Evolutionary conservation across 352 stramenopile genomes (phyloP), one percentile per base, ranked within the genome.

Genomic region (Stephanocyclus meneghinianus): DNA sequence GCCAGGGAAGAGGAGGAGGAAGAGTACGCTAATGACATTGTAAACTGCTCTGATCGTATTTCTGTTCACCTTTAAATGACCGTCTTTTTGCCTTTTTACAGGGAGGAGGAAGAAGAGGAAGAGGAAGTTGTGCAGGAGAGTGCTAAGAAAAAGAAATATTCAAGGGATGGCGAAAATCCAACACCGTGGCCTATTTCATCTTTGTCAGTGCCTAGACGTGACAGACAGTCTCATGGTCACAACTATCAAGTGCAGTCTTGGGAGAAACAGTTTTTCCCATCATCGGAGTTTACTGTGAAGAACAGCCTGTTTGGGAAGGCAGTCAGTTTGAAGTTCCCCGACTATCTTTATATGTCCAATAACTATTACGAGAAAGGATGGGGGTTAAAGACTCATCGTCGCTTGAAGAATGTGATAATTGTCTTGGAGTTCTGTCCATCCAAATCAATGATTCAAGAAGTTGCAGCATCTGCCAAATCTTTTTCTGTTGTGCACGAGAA

Each of bases 371-470:
- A 96, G 30, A 89, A 91, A 51, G 76, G 81, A 45, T 97, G 94
- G 94, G 91, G 88, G 29, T 76, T 95, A 7, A 95, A 95, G 74
- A 96, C 92, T 18, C 92, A 95, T 81, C 84, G 94, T n/a, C 90
- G 95, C 26, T 80, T 98, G 48, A 97, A 97, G 83, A 98, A 98
- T 89, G 89, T 98, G 4, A 96, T 97, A 65, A 88, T 97, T 13
- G 88, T 96, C 16, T 91, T 97, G 90, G 94, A 97, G 74, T 97
- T 94, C 75, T 88, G 87, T 76, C 94, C 94, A 35, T 94, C 92
- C 8, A 92, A 91, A 61, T 82, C 78, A 32, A 80, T 81, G 50
- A 67, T 96, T 40, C 74, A 74, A 65, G 85, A 91, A 76, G 76
- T 94, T 78, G 76, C 86, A 45, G 77, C 83, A 70, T 80, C 86